Percentiles rank a stretch among this genome's conserved stretches.
Evolutionary conservation across 2,329 filamentous ascomycete genomes (phyloP).

Genomic region (Apiospora sp.): DNA sequence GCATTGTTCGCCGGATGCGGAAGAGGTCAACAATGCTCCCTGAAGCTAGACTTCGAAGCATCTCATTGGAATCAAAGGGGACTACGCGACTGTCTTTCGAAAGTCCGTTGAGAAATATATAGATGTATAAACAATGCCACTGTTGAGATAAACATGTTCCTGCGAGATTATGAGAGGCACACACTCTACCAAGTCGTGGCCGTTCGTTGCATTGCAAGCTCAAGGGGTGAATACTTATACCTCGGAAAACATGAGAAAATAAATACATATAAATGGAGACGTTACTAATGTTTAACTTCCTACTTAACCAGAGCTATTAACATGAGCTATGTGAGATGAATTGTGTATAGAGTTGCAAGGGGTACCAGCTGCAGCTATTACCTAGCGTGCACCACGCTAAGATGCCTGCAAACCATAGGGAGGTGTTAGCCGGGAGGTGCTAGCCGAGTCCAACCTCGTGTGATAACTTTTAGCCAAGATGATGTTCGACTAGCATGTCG

Average conservation of each 20-base stretch:
- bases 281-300: background rate
- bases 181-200: too few species aligned
- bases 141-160: background rate
- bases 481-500: background rate
- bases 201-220: too few species aligned
- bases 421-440: background rate
- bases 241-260: background rate
- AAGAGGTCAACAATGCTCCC: background rate
- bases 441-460: background rate
- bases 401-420: background rate
- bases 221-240: background rate
- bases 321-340: background rate
- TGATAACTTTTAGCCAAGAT: background rate
- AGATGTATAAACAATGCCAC: background rate
- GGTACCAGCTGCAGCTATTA: background rate
- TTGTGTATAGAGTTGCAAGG: background rate
- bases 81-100: background rate
- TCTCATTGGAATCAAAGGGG: background rate
- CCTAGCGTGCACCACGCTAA: background rate
- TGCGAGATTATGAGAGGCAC: background rate
- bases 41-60: background rate
- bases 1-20: slow-evolving; percentile 4
- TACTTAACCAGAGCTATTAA: background rate
- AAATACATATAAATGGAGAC: background rate
- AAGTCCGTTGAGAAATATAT: background rate